These are phyloP conservation scores for Aspergillus pseudoviridinutans DNA, from an alignment of 2,329 filamentous ascomycete species.

Conservation along the genomic window DNA sequence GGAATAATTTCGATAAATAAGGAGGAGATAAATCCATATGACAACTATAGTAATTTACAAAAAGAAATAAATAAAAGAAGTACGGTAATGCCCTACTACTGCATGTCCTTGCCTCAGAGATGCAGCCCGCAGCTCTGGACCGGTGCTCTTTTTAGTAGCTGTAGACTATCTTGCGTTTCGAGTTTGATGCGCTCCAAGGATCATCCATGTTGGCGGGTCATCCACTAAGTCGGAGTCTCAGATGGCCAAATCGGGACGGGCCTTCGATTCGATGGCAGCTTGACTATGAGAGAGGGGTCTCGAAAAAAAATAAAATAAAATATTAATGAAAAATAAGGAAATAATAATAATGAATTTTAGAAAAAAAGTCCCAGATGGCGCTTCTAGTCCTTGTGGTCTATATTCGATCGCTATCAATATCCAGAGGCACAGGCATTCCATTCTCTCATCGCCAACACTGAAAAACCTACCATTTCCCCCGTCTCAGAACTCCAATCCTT, in stretches of 20 bases:
- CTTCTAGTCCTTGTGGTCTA: neutral
- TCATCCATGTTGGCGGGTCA: slow-evolving; percentile 20
- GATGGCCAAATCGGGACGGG: slow-evolving; percentile 3
- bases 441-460: slow-evolving; percentile 7
- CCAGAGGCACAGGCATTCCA: neutral
- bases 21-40: slow-evolving; percentile 6
- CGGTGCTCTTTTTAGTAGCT: slow-evolving; percentile 13
- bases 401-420: slow-evolving; percentile 8
- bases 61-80: slow-evolving; percentile 3
- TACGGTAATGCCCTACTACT: slow-evolving; percentile 12
- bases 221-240: slow-evolving; percentile 1
- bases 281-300: neutral
- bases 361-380: neutral
- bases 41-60: neutral
- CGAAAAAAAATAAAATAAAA: neutral
- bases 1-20: slow-evolving; percentile 1
- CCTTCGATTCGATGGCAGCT: neutral
- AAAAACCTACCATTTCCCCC: slow-evolving; percentile 8
- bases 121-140: slow-evolving; percentile 13
- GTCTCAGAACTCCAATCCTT: slow-evolving; percentile 7
- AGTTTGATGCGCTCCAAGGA: slow-evolving; percentile 21
- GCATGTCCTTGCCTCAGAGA: slow-evolving; percentile 15
- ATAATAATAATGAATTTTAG: neutral
- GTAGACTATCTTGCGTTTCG: slow-evolving; percentile 15
- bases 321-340: neutral